These are phyloP conservation scores for Lyophyllum shimeji DNA, from an alignment of 768 basidiomycete species.

Conservation along the genomic window DNA sequence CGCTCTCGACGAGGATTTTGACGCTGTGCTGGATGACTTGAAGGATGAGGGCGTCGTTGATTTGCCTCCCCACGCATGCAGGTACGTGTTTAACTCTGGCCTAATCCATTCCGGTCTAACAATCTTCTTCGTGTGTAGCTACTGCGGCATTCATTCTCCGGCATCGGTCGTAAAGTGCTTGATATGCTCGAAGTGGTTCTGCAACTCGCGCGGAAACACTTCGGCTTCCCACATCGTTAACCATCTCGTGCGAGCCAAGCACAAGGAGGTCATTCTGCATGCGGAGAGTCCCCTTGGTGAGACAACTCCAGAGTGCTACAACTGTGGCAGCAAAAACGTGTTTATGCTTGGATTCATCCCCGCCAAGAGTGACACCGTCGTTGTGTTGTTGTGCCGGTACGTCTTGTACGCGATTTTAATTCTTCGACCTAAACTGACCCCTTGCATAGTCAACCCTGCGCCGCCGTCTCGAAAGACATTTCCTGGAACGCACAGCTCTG, in stretches of 20 bases:
- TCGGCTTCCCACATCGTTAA: slow-evolving; percentile 99
- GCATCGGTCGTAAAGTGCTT: slow-evolving; percentile 96
- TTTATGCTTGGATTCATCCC: slow-evolving; percentile 99
- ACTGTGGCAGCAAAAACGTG: slow-evolving; percentile 98
- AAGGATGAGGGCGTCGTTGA: slow-evolving; percentile 80
- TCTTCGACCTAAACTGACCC: slow-evolving; percentile 1
- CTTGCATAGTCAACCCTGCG: slow-evolving; percentile 87
- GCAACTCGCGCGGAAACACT: slow-evolving; percentile 97
- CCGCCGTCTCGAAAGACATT: slow-evolving; percentile 95
- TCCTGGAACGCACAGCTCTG: slow-evolving; percentile 98
- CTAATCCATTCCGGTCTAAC: slow-evolving; percentile 11
- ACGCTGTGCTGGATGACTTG: slow-evolving; percentile 85
- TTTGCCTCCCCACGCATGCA: slow-evolving; percentile 93
- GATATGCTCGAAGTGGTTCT: slow-evolving; percentile 94
- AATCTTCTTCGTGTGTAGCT: slow-evolving; percentile 47
- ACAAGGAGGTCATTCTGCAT: slow-evolving; percentile 97
- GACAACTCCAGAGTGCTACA: slow-evolving; percentile 98
- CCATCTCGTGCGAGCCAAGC: slow-evolving; percentile 97
- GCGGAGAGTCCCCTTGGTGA: slow-evolving; percentile 95
- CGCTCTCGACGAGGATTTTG: slow-evolving; percentile 79
- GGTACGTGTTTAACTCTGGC: slow-evolving; percentile 47
- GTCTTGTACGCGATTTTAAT: slow-evolving; percentile 25
- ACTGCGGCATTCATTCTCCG: slow-evolving; percentile 97
- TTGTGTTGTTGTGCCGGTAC: slow-evolving; percentile 93
- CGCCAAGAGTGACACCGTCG: slow-evolving; percentile 98